These are phyloP conservation scores for Kazachstania sp. DNA, from an alignment of 1,139 yeast genomes.

Conservation along the genomic window DNA sequence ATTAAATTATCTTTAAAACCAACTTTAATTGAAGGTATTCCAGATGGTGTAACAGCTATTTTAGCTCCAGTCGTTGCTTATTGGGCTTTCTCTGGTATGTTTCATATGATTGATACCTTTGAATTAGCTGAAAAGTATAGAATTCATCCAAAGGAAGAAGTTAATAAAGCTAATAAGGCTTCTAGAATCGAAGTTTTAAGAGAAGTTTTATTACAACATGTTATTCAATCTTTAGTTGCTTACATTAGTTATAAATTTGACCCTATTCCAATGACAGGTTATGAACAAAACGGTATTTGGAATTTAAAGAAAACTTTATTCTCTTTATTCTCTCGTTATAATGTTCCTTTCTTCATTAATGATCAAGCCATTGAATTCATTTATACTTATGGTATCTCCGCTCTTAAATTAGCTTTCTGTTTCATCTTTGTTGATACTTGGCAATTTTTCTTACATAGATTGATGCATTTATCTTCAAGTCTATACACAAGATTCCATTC, in stretches of 20 bases:
- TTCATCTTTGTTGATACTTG: constrained; percentile 79
- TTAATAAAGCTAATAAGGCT: constrained; percentile 65
- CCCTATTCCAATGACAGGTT: constrained; percentile 59
- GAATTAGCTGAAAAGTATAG: constrained; percentile 74
- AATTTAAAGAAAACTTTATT: constrained; percentile 33
- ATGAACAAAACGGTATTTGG: constrained; percentile 67
- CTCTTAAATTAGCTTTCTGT: constrained; percentile 49
- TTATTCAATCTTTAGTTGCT: constrained; percentile 73
- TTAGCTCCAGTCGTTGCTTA: constrained; percentile 71
- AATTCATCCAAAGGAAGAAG: constrained; percentile 88
- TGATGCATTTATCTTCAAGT: constrained; percentile 75
- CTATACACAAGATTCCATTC: constrained; percentile 81
- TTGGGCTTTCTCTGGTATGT: constrained; percentile 69
- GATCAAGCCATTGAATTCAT: constrained; percentile 38
- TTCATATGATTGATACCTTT: constrained; percentile 65
- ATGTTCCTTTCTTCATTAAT: constrained; percentile 37
- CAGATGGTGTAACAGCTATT: constrained; percentile 65
- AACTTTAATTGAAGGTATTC: constrained; percentile 11
- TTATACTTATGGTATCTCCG: constrained; percentile 56
- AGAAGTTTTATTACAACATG: constrained; percentile 79
- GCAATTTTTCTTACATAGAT: constrained; percentile 86
- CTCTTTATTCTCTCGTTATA: constrained; percentile 21
- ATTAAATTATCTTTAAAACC: constrained; percentile 6
- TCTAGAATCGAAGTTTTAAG: constrained; percentile 56
- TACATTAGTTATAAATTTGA: constrained; percentile 47